These are phyloP conservation scores for Leccinum variicolor DNA, from an alignment of 768 basidiomycete species.

Conservation along the genomic window DNA sequence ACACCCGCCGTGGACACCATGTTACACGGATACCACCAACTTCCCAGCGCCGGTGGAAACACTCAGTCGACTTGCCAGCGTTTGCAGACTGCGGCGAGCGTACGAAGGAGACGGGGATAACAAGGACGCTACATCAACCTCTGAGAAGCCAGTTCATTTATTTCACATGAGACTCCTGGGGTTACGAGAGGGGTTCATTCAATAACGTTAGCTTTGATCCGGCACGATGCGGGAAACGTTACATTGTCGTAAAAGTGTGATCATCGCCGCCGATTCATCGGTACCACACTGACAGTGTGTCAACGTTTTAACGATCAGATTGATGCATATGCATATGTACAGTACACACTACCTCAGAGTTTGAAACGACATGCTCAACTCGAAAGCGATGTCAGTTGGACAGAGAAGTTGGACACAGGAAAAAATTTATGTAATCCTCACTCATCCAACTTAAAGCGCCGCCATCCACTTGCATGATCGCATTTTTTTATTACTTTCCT, in stretches of 20 bases:
- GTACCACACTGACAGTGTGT: not conserved
- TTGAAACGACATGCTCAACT: not conserved
- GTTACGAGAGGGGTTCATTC: slow-evolving; percentile 21
- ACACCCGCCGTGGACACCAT: slow-evolving; percentile 23
- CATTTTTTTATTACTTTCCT: not conserved
- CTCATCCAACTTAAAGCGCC: too few relatives aligned
- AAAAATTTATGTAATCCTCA: too few relatives aligned
- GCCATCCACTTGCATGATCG: not conserved
- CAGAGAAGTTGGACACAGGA: too few relatives aligned
- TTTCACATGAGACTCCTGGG: not conserved
- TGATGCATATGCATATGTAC: not conserved
- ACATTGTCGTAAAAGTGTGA: not conserved
- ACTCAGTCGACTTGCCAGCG: slow-evolving; percentile 6
- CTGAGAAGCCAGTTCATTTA: slow-evolving; percentile 11
- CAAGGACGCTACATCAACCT: not conserved
- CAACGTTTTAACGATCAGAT: not conserved
- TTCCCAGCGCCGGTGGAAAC: not conserved
- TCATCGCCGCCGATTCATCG: not conserved
- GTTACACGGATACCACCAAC: slow-evolving; percentile 7
- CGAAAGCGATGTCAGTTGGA: not conserved
- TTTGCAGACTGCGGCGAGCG: not conserved
- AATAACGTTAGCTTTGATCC: slow-evolving; percentile 10
- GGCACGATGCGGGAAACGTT: slow-evolving; percentile 2
- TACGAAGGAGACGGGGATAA: slow-evolving; percentile 6
- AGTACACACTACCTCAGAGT: not conserved